Evolutionary conservation across 164 flowering plant species (phyloP).

Genomic region (Annona cherimola): DNA sequence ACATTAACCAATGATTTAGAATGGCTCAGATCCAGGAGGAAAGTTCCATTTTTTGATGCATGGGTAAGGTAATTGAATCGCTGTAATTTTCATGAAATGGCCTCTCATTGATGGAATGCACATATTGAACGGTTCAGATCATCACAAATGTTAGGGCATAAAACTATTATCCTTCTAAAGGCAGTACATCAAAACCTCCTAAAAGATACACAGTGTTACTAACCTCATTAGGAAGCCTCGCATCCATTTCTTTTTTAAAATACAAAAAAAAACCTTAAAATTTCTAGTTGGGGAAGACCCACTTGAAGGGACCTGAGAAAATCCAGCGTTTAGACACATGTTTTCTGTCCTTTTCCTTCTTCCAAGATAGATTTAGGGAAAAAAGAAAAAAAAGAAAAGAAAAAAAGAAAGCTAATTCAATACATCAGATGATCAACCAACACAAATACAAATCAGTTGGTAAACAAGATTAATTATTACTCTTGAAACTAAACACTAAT

Average conservation of each 20-base stretch:
- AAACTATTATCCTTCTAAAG: not conserved
- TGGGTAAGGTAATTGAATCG: not conserved
- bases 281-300: constrained; percentile 3
- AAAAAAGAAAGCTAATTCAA: not conserved
- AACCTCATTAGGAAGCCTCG: not conserved
- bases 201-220: not conserved
- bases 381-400: not conserved
- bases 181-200: not conserved
- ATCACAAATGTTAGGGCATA: not conserved
- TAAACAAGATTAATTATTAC: not conserved
- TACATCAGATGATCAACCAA: no score
- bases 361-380: constrained; percentile 1
- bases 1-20: not conserved
- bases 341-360: constrained; percentile 1
- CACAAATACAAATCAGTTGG: not conserved
- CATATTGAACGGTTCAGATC: not conserved
- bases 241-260: not conserved
- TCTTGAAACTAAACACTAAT: not conserved
- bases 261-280: constrained; percentile 8
- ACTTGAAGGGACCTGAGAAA: constrained; percentile 8
- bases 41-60: not conserved
- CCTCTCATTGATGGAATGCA: not conserved
- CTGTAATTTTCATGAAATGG: not conserved
- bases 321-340: not conserved
- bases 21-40: not conserved